Evolutionary conservation across 768 basidiomycete species (phyloP).

Genomic region (Xerocomellus intermedius): DNA sequence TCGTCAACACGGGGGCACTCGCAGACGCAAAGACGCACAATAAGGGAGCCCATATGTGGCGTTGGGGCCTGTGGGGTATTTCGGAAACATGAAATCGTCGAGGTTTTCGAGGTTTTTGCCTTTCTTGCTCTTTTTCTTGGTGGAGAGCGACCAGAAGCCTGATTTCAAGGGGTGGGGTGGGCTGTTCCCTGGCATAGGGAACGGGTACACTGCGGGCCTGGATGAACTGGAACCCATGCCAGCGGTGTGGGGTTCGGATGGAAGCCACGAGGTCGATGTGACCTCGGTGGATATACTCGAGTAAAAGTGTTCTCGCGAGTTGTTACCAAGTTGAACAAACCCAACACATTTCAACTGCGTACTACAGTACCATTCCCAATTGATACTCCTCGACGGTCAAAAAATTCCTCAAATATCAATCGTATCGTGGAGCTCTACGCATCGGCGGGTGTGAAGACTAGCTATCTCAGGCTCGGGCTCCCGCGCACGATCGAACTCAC

Average conservation of each 20-base stretch:
- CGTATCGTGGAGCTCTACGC: conserved; percentile 33
- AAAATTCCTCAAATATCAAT: conserved; percentile 18
- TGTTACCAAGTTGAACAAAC: neutral
- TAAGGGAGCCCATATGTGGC: conserved; percentile 21
- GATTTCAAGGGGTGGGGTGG: conserved; percentile 1
- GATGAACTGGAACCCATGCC: conserved; percentile 26
- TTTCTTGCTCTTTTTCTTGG: conserved; percentile 18
- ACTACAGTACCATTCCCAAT: neutral
- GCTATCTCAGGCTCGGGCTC: conserved; percentile 47
- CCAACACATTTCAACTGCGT: neutral
- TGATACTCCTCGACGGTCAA: neutral
- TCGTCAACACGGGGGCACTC: conserved; percentile 11
- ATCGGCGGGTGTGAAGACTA: conserved; percentile 27
- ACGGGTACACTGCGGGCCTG: conserved; percentile 10
- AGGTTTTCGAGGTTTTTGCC: conserved; percentile 18
- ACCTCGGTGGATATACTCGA: neutral
- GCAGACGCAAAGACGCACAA: conserved; percentile 17
- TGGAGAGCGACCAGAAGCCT: conserved; percentile 18
- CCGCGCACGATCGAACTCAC: conserved; percentile 37
- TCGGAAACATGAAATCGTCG: conserved; percentile 16
- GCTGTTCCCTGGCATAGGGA: conserved; percentile 18
- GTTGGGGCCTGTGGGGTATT: conserved; percentile 7
- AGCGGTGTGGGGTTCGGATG: neutral
- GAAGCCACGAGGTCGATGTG: neutral
- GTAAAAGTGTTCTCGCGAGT: too few relatives aligned